A percentile compares a stretch with the other conserved stretches of the same genome.
Evolutionary conservation across 345 rosid species (phyloP).

Genomic region (Fremontodendron californicum): DNA sequence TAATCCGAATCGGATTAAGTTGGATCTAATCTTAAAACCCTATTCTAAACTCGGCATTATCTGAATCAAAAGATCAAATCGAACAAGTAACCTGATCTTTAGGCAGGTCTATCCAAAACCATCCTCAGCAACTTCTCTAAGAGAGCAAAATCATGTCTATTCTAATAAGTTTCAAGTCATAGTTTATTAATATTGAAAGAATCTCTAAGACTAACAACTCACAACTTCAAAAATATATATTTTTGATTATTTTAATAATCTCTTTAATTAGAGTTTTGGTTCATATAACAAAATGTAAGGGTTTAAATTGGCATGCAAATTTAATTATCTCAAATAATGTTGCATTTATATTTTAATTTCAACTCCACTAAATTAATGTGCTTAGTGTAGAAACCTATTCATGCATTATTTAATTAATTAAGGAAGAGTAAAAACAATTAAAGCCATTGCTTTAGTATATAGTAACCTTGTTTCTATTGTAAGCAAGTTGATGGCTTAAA

Average conservation of each 20-base stretch:
- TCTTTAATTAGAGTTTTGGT: not conserved
- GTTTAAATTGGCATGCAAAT: too few species aligned
- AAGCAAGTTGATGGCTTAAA: not conserved
- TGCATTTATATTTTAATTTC: not conserved
- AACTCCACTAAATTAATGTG: not conserved
- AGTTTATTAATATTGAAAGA: not conserved
- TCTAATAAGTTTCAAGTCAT: not conserved
- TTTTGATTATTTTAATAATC: not conserved
- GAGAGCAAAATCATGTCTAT: not conserved
- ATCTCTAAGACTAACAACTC: not conserved
- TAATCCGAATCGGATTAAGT: too few species aligned
- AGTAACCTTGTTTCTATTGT: not conserved
- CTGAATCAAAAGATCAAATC: too few species aligned
- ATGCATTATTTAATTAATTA: not conserved
- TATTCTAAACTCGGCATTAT: too few species aligned
- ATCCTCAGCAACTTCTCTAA: not conserved
- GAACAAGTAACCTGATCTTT: too few species aligned
- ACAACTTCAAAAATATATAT: not conserved
- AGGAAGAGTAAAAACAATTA: not conserved
- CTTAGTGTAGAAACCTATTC: not conserved
- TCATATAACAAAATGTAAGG: too few species aligned
- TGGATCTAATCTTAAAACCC: too few species aligned
- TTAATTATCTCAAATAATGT: too few species aligned
- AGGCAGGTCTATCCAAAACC: not conserved
- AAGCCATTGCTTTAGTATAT: not conserved